Base-by-base conservation (phyloP, 1,284 basidiomycete genomes). In the Hemileia vastatrix region DNA sequence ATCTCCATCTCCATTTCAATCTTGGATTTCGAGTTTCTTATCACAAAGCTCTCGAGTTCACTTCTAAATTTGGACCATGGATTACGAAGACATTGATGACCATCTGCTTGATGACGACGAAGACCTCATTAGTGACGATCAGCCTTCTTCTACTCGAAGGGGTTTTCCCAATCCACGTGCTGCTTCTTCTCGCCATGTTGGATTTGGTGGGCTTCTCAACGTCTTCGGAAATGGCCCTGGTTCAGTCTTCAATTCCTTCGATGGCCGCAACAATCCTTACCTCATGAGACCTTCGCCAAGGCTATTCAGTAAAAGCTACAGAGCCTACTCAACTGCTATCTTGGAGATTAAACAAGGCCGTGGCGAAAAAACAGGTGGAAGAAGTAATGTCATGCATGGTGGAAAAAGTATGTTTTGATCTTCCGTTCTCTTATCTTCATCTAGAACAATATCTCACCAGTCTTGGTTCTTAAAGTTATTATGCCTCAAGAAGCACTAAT, bases 351-450 rank as follows among this genome's bases (percentile, higher is more conserved):
- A 68, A 54, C 65, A 70, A 54, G 71, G 71, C 19, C 65, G 71
- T 49, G 66, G 87, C 89, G 6, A 91, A 90, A 77, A 87, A 86
- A 72, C 84, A 90, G 70, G 86, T 86, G 84, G 87, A 50, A 82
- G 84, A 69, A 83, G 90, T 76, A 81, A 95, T 73, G 79, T 97
- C 57, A 89, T 88, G 70, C 90, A 95, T 71, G 95, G 95, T 69
- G 95, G 95, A 72, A 98, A 98, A 81, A 92, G 93, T 96, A 78
- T 27, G 2, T 5, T 11, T 23, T 19, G 23, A 15, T 4, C 13
- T 11, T 40, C 6, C 31, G 47, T 15, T 23, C 9, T 18, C 48
- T 1, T 19, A 15, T 8, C 55, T 36, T 49, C 31, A 33, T 36
- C 6, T 19, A 9, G 18, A n/a, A 52, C 44, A 6, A 32, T 36